Conservation (phyloP, 2,329 filamentous ascomycete species). For the Pseudopyricularia cyperi region DNA sequence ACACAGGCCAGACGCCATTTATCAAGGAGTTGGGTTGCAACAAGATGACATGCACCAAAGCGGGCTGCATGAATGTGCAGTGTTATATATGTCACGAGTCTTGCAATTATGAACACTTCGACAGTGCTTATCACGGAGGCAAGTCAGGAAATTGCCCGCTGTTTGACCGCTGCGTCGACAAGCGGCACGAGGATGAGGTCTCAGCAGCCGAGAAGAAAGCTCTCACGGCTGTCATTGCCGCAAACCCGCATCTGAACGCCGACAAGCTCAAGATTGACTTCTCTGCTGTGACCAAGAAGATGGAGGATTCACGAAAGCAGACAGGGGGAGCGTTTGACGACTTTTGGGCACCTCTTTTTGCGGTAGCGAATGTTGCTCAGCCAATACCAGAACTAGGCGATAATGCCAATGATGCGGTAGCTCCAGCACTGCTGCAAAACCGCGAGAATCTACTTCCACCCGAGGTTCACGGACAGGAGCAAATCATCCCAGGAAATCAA, state of each 20-base stretch:
- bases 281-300: slow-evolving; percentile 32
- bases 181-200: slow-evolving; percentile 51
- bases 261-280: slow-evolving; percentile 46
- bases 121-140: slow-evolving; percentile 33
- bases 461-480: too few relatives aligned
- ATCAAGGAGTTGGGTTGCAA: slow-evolving; percentile 74
- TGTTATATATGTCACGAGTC: slow-evolving; percentile 63
- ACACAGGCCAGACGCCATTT: slow-evolving; percentile 52
- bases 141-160: slow-evolving; percentile 48
- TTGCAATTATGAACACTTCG: slow-evolving; percentile 58
- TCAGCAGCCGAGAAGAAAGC: slow-evolving; percentile 45
- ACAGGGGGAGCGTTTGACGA: background rate
- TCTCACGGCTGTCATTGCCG: slow-evolving; percentile 37
- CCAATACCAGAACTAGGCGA: too few relatives aligned
- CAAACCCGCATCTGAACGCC: slow-evolving; percentile 47
- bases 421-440: too few relatives aligned
- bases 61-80: slow-evolving; percentile 35
- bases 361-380: too few relatives aligned
- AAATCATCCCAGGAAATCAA: too few relatives aligned
- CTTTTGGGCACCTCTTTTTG: too few relatives aligned
- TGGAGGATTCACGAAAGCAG: slow-evolving; percentile 14
- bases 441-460: too few relatives aligned
- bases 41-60: slow-evolving; percentile 61
- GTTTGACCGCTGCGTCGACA: slow-evolving; percentile 45
- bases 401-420: too few relatives aligned